Base-by-base conservation (phyloP, 2,329 filamentous ascomycete species). In the Leptographium radiaticola region DNA sequence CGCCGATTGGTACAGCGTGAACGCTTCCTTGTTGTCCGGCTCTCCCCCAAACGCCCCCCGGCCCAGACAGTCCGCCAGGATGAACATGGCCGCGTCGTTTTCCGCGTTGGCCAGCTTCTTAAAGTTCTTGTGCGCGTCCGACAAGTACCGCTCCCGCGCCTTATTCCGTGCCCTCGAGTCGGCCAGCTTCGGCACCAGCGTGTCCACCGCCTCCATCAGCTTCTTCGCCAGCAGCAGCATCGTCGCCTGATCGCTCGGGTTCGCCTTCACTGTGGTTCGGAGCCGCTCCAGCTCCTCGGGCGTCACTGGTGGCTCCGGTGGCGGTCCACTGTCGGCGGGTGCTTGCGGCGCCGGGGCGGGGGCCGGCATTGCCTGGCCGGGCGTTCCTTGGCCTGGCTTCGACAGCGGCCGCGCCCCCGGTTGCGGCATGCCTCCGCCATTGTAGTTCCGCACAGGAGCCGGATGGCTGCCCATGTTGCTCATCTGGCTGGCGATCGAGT, bases 41-140 rank as follows among this genome's bases (percentile, higher is more conserved):
- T 91, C 84, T 13, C 87, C 71, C 6, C 90, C 89, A 25, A 97
- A 78, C 10, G 80, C 70, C 6, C 91, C 90, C 59, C 86, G 83
- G 2, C 93, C 91, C 61, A 93, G 84, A 64, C 86, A 89, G 66
- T 97, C 93, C 20, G 91, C 93, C 52, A 95, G 71, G 61, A 88
- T 89, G 69, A 98, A 98, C 82, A 95, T 95, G 34, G 91, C 90
- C 10, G 95, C 89, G 0, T 81, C 70, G 62, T 91, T 87, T 57
- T 86, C 83, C 13, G 74, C 75, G 51, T 77, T 78, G 9, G 84
- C 81, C 11, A 97, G 75, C 67, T 95, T 96, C 73, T 96, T 96
- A 45, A 97, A 72, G 30, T 90, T 82, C 68, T 96, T 97, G 65
- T 93, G 82, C 1, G 89, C 89, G 64, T 97, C 93, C 59, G 84